Evolutionary conservation across 179 eudicot species (phyloP), one percentile per base, ranked within the genome.

Genomic region (Patellifolia procumbens): DNA sequence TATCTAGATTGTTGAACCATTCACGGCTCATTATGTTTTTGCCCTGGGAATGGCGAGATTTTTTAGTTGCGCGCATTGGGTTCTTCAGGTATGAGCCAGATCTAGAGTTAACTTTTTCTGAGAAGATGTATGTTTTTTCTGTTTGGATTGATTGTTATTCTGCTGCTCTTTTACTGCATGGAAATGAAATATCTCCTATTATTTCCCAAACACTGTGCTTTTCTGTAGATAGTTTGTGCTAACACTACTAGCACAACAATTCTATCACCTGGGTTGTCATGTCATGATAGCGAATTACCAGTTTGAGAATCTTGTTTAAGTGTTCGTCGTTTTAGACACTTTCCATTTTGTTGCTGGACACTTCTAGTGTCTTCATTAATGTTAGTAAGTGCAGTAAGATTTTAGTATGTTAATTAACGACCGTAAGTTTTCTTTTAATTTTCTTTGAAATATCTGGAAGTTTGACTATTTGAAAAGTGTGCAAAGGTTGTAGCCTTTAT

Each of bases 11-110:
- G 87, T 81, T 53, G 84, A 81, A 76, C 84, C 86, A 49, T 83
- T 83, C 72, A 83, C 86, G 0, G 88, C 88, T 61, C 88, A 85
- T 73, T 83, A 85, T 51, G 88, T 85, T n/a, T 85, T 85, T 80
- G 88, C 86, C 22, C 70, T 85, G 28, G 88, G 86, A 32, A 82
- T 85, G 39, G 87, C 87, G 19, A 85, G 87, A 75, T 85, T 83
- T 77, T 78, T 87, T 39, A 81, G 87, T 48, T 83, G 86, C 56
- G 89, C 88, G 17, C 85, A 82, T 62, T 82, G 87, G 87, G 82
- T 85, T 80, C 82, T 82, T 74, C 83, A 82, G 87, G 87, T 82
- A 61, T 60, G 66, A 58, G 42, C 39, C 24, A 51, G 9, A 28
- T 42, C 31, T 42, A 12, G 16, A 39, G 1, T 42, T 73, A 58